phyloP scores from a whole-genome alignment of 2,329 filamentous ascomycete species.

The Penicillium brevicompactum region DNA sequence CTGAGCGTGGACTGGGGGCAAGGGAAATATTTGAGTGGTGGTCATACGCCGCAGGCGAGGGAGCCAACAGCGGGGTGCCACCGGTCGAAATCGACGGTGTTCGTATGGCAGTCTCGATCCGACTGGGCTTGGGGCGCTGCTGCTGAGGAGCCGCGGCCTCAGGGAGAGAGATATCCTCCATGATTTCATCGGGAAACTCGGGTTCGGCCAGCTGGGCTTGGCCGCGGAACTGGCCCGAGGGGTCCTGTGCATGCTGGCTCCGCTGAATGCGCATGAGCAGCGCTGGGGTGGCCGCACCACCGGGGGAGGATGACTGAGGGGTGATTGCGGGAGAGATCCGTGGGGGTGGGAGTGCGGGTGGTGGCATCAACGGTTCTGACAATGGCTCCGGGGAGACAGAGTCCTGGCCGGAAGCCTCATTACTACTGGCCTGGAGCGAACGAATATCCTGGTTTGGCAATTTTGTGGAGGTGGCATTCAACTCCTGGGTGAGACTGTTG shows the following conservation, averaged over 20 bases:
- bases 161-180: conserved; percentile 71
- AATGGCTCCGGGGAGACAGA: conserved; percentile 53
- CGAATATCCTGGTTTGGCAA: conserved; percentile 30
- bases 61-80: conserved; percentile 56
- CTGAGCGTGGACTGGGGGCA: conserved; percentile 57
- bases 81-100: conserved; percentile 63
- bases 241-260: conserved; percentile 45
- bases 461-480: conserved; percentile 22
- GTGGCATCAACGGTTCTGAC: conserved; percentile 54
- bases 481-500: conserved; percentile 40
- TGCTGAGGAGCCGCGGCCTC: conserved; percentile 63
- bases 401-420: conserved; percentile 49
- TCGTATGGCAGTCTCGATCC: conserved; percentile 52
- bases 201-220: conserved; percentile 39
- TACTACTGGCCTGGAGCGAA: conserved; percentile 40
- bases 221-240: conserved; percentile 38
- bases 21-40: conserved; percentile 36
- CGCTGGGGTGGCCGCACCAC: conserved; percentile 77
- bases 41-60: conserved; percentile 38
- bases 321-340: conserved; percentile 44
- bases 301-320: conserved; percentile 28
- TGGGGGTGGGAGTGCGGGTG: conserved; percentile 48
- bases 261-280: conserved; percentile 78
- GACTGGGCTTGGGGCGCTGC: conserved; percentile 48
- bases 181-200: conserved; percentile 56